Percentiles rank a stretch among this genome's conserved stretches.
phyloP scores from a whole-genome alignment of 148 eudicot species.

The Chenopodium berlandieri region DNA sequence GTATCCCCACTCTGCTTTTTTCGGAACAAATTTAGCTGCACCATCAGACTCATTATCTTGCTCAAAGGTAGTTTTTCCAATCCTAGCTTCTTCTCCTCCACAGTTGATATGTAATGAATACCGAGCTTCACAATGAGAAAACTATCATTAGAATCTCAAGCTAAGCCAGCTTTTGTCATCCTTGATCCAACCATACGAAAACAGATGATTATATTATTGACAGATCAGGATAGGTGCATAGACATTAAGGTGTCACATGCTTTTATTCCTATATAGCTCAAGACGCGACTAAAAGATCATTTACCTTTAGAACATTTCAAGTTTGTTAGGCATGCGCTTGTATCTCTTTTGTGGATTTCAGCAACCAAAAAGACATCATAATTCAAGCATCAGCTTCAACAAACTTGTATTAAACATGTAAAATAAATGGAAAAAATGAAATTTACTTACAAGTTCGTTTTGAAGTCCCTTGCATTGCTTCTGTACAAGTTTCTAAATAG shows the following conservation, averaged over 20 bases:
- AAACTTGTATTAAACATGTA: not conserved
- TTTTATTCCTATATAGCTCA: not conserved
- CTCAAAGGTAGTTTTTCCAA: constrained; percentile 39
- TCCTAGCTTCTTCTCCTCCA: constrained; percentile 35
- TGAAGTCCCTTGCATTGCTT: constrained; percentile 30
- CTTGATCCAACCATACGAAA: too few species aligned
- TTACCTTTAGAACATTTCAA: constrained; percentile 32
- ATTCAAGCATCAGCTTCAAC: not conserved
- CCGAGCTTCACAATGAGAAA: constrained; percentile 25
- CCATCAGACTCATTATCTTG: constrained; percentile 36
- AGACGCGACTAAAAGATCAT: not conserved
- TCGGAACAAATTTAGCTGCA: constrained; percentile 30
- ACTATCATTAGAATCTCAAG: not conserved
- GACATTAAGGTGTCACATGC: too few species aligned
- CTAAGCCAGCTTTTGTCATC: too few species aligned
- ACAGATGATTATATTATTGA: too few species aligned
- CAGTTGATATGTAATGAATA: constrained; percentile 57
- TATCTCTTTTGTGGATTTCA: constrained; percentile 24
- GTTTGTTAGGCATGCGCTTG: constrained; percentile 27
- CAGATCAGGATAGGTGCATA: too few species aligned
- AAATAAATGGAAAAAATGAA: not conserved
- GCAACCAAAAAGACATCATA: not conserved
- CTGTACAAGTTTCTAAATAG: constrained; percentile 44
- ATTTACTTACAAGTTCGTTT: constrained; percentile 33
- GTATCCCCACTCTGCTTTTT: constrained; percentile 42